A percentile compares a stretch with the other conserved stretches of the same genome.
Evolutionary conservation across 768 basidiomycete genomes (phyloP).

Genomic region (Collybia sordida): DNA sequence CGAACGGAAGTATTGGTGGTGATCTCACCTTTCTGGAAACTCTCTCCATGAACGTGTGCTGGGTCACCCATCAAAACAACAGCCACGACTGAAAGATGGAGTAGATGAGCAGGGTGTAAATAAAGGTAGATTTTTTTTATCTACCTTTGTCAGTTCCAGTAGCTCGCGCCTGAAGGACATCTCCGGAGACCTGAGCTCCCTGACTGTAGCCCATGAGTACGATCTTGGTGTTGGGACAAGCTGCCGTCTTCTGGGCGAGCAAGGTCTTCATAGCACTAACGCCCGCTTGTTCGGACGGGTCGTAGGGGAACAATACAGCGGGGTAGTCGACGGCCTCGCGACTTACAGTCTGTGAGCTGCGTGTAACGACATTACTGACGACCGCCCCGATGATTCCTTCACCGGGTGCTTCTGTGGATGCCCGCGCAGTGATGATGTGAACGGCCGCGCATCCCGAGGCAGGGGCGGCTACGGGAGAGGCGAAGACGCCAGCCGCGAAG

Average conservation of each 20-base stretch:
- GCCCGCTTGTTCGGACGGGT: slow-evolving; percentile 24
- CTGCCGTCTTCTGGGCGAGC: slow-evolving; percentile 20
- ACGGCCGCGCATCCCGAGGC: slow-evolving; percentile 23
- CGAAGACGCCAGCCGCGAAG: background rate
- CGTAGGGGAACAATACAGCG: slow-evolving; percentile 25
- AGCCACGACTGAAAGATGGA: slow-evolving; percentile 18
- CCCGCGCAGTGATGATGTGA: slow-evolving; percentile 26
- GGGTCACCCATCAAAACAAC: slow-evolving; percentile 27
- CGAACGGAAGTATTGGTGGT: background rate
- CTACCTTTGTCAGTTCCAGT: slow-evolving; percentile 5
- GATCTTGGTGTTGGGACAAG: slow-evolving; percentile 28
- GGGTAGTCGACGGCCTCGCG: slow-evolving; percentile 26
- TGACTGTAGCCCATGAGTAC: slow-evolving; percentile 27
- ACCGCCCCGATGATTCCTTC: slow-evolving; percentile 24
- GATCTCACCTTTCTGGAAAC: slow-evolving; percentile 20
- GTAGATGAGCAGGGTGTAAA: background rate
- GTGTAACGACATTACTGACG: slow-evolving; percentile 21
- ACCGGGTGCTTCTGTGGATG: slow-evolving; percentile 23
- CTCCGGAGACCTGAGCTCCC: slow-evolving; percentile 29
- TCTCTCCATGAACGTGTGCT: slow-evolving; percentile 22
- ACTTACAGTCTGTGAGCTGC: slow-evolving; percentile 25
- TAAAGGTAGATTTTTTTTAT: too few relatives aligned
- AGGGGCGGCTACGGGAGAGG: slow-evolving; percentile 15
- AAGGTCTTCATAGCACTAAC: slow-evolving; percentile 22
- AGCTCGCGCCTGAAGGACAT: slow-evolving; percentile 18